Percentiles rank a stretch among this genome's conserved stretches.
These are phyloP conservation scores for Cicer bijugum DNA, from an alignment of 306 rosid species.

Conservation along the genomic window DNA sequence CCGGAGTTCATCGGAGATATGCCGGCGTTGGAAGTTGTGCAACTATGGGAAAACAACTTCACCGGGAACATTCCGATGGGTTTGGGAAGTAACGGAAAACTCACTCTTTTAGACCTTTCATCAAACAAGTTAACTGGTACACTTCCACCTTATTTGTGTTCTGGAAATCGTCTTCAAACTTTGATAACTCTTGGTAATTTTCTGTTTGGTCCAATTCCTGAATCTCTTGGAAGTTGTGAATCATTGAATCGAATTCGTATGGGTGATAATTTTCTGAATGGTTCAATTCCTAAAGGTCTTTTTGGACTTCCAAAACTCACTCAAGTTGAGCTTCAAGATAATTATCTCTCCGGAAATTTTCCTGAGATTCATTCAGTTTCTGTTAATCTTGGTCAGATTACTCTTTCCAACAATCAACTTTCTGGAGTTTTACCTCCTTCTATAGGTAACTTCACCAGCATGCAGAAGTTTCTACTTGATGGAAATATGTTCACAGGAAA, in stretches of 20 bases:
- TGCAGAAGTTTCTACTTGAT: conserved; percentile 91
- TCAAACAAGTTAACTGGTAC: conserved; percentile 87
- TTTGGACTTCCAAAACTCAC: conserved; percentile 70
- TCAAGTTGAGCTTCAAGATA: conserved; percentile 89
- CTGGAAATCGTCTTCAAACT: conserved; percentile 73
- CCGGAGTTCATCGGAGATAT: conserved; percentile 81
- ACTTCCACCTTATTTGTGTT: conserved; percentile 77
- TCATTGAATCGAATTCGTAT: conserved; percentile 79
- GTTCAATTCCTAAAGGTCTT: conserved; percentile 86
- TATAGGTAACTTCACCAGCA: conserved; percentile 82
- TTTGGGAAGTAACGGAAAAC: conserved; percentile 80
- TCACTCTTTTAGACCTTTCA: conserved; percentile 69
- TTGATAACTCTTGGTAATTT: conserved; percentile 77
- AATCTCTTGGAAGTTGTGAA: conserved; percentile 70
- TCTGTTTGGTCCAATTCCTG: conserved; percentile 87
- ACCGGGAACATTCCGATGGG: conserved; percentile 81
- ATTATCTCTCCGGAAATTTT: conserved; percentile 67
- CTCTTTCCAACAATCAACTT: conserved; percentile 78
- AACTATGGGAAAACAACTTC: conserved; percentile 95
- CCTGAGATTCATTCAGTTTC: conserved; percentile 61
- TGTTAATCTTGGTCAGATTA: conserved; percentile 75
- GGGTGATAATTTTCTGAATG: conserved; percentile 88
- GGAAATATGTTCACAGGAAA: conserved; percentile 78
- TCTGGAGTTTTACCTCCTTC: conserved; percentile 75
- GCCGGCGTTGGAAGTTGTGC: conserved; percentile 79